Percentiles rank a stretch among this genome's conserved stretches.
Conservation (phyloP, 1,284 basidiomycete genomes). For the Omphalotus olearius region DNA sequence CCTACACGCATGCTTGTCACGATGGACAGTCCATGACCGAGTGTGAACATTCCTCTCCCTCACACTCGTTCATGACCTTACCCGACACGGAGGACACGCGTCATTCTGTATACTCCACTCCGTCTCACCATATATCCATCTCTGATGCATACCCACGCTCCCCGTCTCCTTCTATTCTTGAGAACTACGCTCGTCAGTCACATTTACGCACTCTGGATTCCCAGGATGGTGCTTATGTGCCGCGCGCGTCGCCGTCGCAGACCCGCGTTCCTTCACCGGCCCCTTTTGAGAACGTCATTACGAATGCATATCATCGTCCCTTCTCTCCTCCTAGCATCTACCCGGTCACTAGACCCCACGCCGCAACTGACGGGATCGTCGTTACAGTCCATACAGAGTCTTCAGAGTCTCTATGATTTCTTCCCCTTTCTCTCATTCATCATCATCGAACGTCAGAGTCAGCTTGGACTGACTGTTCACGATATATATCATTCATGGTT, state of each 20-base stretch:
- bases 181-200: not conserved
- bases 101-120: not conserved
- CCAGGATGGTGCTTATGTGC: too few relatives aligned
- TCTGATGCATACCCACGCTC: slow-evolving; percentile 8
- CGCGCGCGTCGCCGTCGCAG: not conserved
- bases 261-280: not conserved
- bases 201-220: not conserved
- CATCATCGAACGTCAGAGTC: too few relatives aligned
- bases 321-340: slow-evolving; percentile 7
- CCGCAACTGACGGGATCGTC: not conserved
- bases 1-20: not conserved
- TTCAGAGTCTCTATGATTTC: not conserved
- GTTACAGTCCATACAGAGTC: slow-evolving; percentile 1
- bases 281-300: not conserved
- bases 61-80: not conserved
- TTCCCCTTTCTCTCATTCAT: too few relatives aligned
- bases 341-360: not conserved
- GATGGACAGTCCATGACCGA: not conserved
- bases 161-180: not conserved
- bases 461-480: too few relatives aligned
- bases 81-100: not conserved
- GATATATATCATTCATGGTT: too few relatives aligned
- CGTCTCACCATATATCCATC: slow-evolving; percentile 5
- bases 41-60: not conserved
- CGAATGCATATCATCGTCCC: not conserved